phyloP scores from a whole-genome alignment of 2,329 filamentous ascomycete species.

The Arthrocladium fulminans region DNA sequence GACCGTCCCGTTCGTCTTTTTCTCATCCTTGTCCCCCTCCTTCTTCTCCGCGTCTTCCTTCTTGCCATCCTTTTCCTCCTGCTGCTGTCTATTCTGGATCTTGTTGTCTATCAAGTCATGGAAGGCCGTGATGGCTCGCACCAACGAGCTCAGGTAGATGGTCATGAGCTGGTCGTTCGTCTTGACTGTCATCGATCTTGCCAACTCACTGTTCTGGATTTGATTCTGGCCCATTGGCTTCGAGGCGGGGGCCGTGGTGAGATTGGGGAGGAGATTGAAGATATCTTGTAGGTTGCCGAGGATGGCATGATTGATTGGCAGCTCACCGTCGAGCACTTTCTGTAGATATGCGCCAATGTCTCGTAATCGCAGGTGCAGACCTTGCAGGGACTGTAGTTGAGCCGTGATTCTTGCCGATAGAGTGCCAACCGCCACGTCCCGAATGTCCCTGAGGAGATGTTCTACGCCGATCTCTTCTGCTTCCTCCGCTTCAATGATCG shows the following conservation, averaged over 20 bases:
- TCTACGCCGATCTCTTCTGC: slow-evolving; percentile 98
- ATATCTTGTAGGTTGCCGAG: slow-evolving; percentile 98
- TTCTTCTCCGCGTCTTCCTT: slow-evolving; percentile 57
- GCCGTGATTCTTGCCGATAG: slow-evolving; percentile 94
- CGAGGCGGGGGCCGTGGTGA: slow-evolving; percentile 67
- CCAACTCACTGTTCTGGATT: slow-evolving; percentile 69
- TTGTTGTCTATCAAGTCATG: slow-evolving; percentile 99
- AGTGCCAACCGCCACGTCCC: slow-evolving; percentile 93
- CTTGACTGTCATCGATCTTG: slow-evolving; percentile 97
- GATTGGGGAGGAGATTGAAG: slow-evolving; percentile 94
- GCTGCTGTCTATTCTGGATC: slow-evolving; percentile 95
- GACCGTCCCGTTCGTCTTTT: slow-evolving; percentile 31
- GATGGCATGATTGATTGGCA: slow-evolving; percentile 95
- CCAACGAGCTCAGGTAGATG: slow-evolving; percentile 93
- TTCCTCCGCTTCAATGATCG: slow-evolving; percentile 96
- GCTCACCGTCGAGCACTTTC: slow-evolving; percentile 84
- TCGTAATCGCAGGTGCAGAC: slow-evolving; percentile 83
- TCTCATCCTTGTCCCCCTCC: slow-evolving; percentile 55
- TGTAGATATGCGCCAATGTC: slow-evolving; percentile 94
- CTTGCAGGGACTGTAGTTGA: slow-evolving; percentile 94
- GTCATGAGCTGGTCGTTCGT: slow-evolving; percentile 98
- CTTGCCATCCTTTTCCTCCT: slow-evolving; percentile 83
- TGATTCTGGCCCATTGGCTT: slow-evolving; percentile 47
- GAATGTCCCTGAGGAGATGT: slow-evolving; percentile 93
- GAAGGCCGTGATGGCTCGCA: slow-evolving; percentile 96